phyloP scores from a whole-genome alignment of 352 stramenopile species.

The Phytophthora brassicae region DNA sequence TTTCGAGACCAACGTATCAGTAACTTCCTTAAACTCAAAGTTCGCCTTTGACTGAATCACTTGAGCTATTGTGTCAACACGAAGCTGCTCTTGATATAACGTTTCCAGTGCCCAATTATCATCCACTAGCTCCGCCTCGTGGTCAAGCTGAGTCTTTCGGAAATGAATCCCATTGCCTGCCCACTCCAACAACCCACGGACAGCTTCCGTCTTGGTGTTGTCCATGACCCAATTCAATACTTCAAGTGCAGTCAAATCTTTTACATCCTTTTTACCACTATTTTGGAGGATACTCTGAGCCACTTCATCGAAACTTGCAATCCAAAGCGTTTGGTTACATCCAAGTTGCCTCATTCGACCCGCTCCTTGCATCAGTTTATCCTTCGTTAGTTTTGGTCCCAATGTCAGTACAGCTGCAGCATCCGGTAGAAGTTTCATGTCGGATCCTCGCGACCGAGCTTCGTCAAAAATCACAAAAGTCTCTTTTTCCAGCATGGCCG shows the following conservation, averaged over 20 bases:
- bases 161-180: constrained; percentile 77
- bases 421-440: constrained; percentile 84
- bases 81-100: constrained; percentile 37
- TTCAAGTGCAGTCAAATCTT: constrained; percentile 20
- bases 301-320: constrained; percentile 74
- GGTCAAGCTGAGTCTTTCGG: constrained; percentile 29
- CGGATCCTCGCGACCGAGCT: constrained; percentile 79
- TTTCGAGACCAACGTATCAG: constrained; percentile 9
- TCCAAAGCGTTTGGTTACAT: constrained; percentile 62
- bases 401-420: constrained; percentile 83
- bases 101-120: constrained; percentile 54
- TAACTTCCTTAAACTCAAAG: neutral
- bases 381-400: constrained; percentile 85
- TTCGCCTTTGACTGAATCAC: constrained; percentile 33
- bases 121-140: constrained; percentile 31
- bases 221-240: constrained; percentile 88
- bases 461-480: constrained; percentile 93
- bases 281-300: constrained; percentile 42
- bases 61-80: constrained; percentile 32
- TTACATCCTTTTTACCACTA: constrained; percentile 2
- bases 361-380: constrained; percentile 93
- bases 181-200: constrained; percentile 75
- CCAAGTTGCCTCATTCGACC: constrained; percentile 85
- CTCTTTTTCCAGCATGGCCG: constrained; percentile 74
- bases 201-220: constrained; percentile 76